Percentiles rank a stretch among this genome's conserved stretches.
Conservation (phyloP, 257 asterid species). For the Anisodus tanguticus region DNA sequence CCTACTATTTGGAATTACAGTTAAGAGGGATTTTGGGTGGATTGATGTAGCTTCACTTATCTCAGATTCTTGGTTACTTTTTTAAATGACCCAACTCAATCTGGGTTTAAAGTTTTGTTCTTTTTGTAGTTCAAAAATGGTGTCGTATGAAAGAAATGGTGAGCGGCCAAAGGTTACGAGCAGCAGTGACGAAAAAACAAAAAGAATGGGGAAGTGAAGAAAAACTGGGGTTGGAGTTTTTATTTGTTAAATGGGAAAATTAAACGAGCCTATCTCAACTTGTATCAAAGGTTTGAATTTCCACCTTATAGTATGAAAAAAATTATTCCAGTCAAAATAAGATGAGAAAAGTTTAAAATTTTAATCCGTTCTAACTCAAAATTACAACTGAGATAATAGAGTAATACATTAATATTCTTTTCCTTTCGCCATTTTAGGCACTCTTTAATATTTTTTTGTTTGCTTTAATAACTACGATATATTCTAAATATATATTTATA, state of each 20-base stretch:
- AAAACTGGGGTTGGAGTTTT: neutral
- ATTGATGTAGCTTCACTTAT: neutral
- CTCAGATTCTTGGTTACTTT: neutral
- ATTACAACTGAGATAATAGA: neutral
- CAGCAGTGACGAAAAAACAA: too few species aligned
- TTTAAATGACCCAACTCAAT: neutral
- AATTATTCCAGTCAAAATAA: neutral
- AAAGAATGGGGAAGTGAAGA: too few species aligned
- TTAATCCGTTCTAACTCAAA: neutral
- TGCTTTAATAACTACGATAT: too few species aligned
- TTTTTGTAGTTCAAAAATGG: slow-evolving; percentile 7
- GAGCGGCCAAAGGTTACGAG: neutral
- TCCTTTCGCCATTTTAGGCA: neutral
- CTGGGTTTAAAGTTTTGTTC: neutral
- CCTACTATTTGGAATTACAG: slow-evolving; percentile 10
- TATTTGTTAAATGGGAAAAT: neutral
- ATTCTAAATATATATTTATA: too few species aligned
- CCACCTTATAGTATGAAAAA: too few species aligned
- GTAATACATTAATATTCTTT: neutral
- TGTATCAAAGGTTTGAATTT: too few species aligned
- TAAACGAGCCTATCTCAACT: too few species aligned
- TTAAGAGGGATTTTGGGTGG: slow-evolving; percentile 4
- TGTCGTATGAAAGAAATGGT: neutral
- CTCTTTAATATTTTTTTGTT: neutral
- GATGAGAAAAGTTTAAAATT: too few species aligned